Evolutionary conservation across 1,139 yeast genomes (phyloP).

Genomic region (Wickerhamomyces sp.): DNA sequence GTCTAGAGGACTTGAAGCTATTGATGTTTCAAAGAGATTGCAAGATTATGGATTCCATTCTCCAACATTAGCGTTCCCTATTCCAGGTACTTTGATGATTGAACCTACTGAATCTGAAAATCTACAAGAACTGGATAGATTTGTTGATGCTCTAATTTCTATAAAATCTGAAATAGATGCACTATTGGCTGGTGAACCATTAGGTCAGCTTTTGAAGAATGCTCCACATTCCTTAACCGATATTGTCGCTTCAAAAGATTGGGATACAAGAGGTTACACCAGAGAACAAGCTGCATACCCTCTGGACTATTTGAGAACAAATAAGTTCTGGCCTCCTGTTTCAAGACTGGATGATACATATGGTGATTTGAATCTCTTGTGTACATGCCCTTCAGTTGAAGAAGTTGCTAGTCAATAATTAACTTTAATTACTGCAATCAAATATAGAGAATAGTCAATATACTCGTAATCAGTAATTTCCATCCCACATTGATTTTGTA

Average conservation of each 20-base stretch:
- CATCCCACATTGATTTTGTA: neutral
- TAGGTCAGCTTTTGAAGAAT: constrained; percentile 74
- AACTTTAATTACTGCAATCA: too few relatives aligned
- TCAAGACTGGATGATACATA: constrained; percentile 89
- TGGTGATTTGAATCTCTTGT: constrained; percentile 88
- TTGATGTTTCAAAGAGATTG: constrained; percentile 92
- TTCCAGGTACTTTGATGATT: constrained; percentile 93
- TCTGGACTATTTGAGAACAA: constrained; percentile 59
- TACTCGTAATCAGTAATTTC: too few relatives aligned
- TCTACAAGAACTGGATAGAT: constrained; percentile 81
- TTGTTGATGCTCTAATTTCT: constrained; percentile 79
- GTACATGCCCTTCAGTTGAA: constrained; percentile 88
- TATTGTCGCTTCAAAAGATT: constrained; percentile 54
- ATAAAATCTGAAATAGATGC: constrained; percentile 81
- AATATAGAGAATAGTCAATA: too few relatives aligned
- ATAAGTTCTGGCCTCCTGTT: constrained; percentile 95
- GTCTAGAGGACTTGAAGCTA: constrained; percentile 80
- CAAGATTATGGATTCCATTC: constrained; percentile 99
- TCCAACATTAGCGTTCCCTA: constrained; percentile 98
- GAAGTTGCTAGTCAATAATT: constrained; percentile 20
- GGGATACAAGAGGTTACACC: constrained; percentile 87
- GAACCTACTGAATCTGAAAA: constrained; percentile 98
- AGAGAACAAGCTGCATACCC: constrained; percentile 95
- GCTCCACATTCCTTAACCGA: constrained; percentile 92
- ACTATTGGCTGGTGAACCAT: constrained; percentile 60